Conservation (phyloP, 1,139 yeast genomes). For the Yamadazyma mexicana region DNA sequence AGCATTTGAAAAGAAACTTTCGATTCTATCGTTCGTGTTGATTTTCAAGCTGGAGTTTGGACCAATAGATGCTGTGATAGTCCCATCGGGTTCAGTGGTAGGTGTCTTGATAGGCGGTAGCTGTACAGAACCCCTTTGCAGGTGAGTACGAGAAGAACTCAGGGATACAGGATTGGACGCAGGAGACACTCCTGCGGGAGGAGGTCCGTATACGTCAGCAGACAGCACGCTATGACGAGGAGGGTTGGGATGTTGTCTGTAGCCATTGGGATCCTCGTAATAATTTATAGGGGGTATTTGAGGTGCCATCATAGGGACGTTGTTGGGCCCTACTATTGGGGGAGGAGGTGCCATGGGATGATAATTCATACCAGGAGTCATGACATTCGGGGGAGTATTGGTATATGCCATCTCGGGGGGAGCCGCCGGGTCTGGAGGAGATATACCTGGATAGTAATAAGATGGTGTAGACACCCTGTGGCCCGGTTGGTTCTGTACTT, state of each 20-base stretch:
- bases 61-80: slow-evolving; percentile 36
- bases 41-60: slow-evolving; percentile 38
- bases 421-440: not conserved
- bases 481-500: not conserved
- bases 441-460: slow-evolving; percentile 1
- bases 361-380: not conserved
- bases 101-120: slow-evolving; percentile 11
- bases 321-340: slow-evolving; percentile 13
- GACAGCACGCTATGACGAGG: not conserved
- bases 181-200: slow-evolving; percentile 1
- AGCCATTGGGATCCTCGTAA: slow-evolving; percentile 6
- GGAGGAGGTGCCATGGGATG: slow-evolving; percentile 12
- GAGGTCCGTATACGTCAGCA: not conserved
- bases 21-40: slow-evolving; percentile 36
- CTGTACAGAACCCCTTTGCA: slow-evolving; percentile 9
- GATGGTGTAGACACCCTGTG: not conserved
- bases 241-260: not conserved
- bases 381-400: not conserved
- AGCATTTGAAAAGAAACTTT: slow-evolving; percentile 35
- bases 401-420: not conserved
- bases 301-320: slow-evolving; percentile 13
- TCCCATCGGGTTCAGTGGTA: slow-evolving; percentile 8
- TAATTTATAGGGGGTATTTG: slow-evolving; percentile 9
- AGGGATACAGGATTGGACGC: slow-evolving; percentile 2
- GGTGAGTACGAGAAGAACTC: slow-evolving; percentile 1